These are phyloP conservation scores for Paramecium pentaurelia DNA, from an alignment of 73 alveolate genomes.

Conservation along the genomic window DNA sequence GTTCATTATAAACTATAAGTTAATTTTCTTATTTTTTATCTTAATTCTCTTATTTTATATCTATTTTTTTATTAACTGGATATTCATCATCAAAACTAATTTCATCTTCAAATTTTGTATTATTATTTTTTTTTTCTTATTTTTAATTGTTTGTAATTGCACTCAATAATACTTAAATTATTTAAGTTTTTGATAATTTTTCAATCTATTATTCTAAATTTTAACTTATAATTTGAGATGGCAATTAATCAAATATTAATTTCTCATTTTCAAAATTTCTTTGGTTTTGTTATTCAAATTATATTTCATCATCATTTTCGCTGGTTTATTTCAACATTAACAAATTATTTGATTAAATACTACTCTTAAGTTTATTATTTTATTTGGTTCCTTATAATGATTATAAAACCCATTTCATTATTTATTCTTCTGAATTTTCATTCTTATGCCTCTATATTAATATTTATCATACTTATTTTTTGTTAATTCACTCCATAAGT, in stretches of 20 bases:
- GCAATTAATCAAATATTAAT: background rate
- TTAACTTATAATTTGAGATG: background rate
- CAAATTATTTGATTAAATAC: background rate
- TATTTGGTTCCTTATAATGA: background rate
- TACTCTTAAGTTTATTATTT: background rate
- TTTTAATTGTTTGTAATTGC: background rate
- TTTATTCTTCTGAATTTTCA: background rate
- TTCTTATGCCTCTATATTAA: background rate
- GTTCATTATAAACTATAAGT: background rate
- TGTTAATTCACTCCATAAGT: constrained; percentile 1
- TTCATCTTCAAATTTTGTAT: background rate
- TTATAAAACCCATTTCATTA: background rate
- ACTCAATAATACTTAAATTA: background rate
- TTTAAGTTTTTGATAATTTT: background rate
- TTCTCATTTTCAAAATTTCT: background rate
- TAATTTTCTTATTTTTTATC: background rate
- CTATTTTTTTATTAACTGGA: background rate
- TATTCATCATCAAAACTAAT: background rate
- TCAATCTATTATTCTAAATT: background rate
- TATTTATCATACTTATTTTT: background rate
- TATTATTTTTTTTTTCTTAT: background rate
- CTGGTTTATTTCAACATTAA: background rate
- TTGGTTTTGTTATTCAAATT: background rate
- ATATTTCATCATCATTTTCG: background rate
- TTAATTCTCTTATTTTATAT: background rate